These are phyloP conservation scores for Apiospora kogelbergensis DNA, from an alignment of 2,329 filamentous ascomycete species.

Conservation along the genomic window DNA sequence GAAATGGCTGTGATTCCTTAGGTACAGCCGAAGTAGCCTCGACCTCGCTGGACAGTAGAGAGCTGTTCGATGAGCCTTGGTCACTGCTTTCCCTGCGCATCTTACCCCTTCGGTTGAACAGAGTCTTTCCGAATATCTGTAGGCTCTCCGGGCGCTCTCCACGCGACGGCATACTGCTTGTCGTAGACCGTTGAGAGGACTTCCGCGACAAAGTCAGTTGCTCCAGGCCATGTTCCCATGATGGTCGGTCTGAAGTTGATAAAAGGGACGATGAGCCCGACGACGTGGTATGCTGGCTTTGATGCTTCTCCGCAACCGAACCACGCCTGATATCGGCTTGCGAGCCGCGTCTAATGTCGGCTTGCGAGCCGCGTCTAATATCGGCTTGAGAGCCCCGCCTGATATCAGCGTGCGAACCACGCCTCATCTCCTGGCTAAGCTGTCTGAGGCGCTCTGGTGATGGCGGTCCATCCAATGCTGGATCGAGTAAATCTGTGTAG, in stretches of 20 bases:
- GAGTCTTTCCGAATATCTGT: slow-evolving; percentile 57
- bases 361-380: slow-evolving; percentile 23
- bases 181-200: slow-evolving; percentile 56
- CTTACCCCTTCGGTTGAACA: slow-evolving; percentile 57
- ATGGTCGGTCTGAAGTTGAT: slow-evolving; percentile 46
- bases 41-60: slow-evolving; percentile 47
- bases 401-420: slow-evolving; percentile 38
- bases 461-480: slow-evolving; percentile 60
- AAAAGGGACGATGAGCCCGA: slow-evolving; percentile 57
- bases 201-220: slow-evolving; percentile 51
- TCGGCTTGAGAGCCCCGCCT: slow-evolving; percentile 37
- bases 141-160: slow-evolving; percentile 61
- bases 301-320: slow-evolving; percentile 47
- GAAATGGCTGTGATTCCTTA: slow-evolving; percentile 43
- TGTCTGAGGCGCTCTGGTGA: slow-evolving; percentile 60
- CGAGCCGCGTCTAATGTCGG: slow-evolving; percentile 54
- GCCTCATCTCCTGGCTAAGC: slow-evolving; percentile 38
- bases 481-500: slow-evolving; percentile 50
- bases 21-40: slow-evolving; percentile 29
- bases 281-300: slow-evolving; percentile 48
- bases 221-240: slow-evolving; percentile 52
- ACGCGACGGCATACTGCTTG: slow-evolving; percentile 50
- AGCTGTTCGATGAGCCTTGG: slow-evolving; percentile 47
- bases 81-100: slow-evolving; percentile 52
- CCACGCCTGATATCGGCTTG: slow-evolving; percentile 55